Conservation (phyloP, 1,284 basidiomycete genomes). For the Ceratobasidium sp. region DNA sequence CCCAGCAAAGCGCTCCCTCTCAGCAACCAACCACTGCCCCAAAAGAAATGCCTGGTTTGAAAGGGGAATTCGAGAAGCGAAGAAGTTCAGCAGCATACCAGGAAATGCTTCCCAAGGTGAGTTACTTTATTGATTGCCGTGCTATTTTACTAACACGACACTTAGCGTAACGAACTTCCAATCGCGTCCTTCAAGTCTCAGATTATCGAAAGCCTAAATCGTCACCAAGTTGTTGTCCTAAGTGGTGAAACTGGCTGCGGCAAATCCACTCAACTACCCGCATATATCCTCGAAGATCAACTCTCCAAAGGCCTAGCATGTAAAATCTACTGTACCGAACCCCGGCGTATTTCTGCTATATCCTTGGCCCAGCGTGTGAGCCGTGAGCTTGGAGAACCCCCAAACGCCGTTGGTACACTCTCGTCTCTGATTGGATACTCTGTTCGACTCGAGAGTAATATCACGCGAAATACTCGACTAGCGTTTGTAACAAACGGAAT, state of each 20-base stretch:
- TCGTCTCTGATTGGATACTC: constrained; percentile 94
- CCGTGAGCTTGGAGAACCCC: constrained; percentile 88
- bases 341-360: constrained; percentile 95
- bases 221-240: constrained; percentile 89
- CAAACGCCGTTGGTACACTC: constrained; percentile 81
- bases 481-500: constrained; percentile 96
- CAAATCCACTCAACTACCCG: constrained; percentile 97
- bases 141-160: constrained; percentile 56
- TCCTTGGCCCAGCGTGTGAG: constrained; percentile 97
- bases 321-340: constrained; percentile 97
- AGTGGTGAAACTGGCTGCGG: constrained; percentile 99
- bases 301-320: constrained; percentile 84
- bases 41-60: constrained; percentile 57
- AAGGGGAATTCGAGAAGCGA: constrained; percentile 68
- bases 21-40: neutral
- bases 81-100: constrained; percentile 76
- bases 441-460: constrained; percentile 92
- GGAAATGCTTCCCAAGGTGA: constrained; percentile 70
- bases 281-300: constrained; percentile 93
- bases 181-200: constrained; percentile 86
- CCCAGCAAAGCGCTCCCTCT: constrained; percentile 55
- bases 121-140: constrained; percentile 47
- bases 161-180: constrained; percentile 82
- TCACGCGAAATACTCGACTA: constrained; percentile 81
- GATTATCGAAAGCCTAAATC: constrained; percentile 78